Evolutionary conservation across 2,329 filamentous ascomycete genomes (phyloP).

Genomic region (Penicillium aurantiogriseum): DNA sequence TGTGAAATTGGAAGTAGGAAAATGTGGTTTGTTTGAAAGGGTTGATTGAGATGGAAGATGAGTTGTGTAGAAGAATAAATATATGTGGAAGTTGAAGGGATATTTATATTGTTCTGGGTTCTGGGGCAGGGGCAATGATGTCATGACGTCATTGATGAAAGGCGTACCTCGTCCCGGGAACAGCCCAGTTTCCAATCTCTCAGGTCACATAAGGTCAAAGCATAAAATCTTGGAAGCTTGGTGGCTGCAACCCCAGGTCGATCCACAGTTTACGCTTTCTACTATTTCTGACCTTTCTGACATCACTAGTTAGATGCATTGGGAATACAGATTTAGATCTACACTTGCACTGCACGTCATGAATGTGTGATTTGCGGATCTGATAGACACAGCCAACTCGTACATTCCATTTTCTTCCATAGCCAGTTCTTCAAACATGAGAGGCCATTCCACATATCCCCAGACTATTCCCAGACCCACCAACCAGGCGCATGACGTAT

Average conservation of each 20-base stretch:
- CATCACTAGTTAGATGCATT: neutral
- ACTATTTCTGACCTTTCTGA: neutral
- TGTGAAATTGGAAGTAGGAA: conserved; percentile 1
- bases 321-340: neutral
- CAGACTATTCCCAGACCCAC: neutral
- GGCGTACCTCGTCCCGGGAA: neutral
- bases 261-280: neutral
- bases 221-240: neutral
- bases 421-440: neutral
- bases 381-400: neutral
- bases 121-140: neutral
- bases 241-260: neutral
- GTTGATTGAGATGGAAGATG: neutral
- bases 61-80: neutral
- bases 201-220: neutral
- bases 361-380: neutral
- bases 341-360: no score
- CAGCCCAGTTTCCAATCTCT: neutral
- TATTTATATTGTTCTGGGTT: conserved; percentile 3
- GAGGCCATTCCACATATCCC: neutral
- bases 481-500: neutral
- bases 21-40: neutral
- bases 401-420: neutral
- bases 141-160: conserved; percentile 3
- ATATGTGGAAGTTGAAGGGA: neutral